Conservation (phyloP, 139 green algal genomes). For the Tetradesmus obliquus region DNA sequence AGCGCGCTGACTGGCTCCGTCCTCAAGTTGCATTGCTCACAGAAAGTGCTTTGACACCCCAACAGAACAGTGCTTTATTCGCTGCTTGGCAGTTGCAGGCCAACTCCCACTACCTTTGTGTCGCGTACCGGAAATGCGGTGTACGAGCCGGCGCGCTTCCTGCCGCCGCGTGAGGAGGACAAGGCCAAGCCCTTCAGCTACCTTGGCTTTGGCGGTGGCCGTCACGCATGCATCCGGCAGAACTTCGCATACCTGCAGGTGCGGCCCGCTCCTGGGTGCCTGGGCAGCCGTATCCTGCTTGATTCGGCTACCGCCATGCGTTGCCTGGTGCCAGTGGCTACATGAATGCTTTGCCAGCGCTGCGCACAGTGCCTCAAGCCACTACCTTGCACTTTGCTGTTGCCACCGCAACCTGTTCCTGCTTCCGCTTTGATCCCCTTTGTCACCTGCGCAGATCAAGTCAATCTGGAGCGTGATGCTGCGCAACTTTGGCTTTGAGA, state of each 20-base stretch:
- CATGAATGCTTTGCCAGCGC: no score
- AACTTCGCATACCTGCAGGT: slow-evolving; percentile 96
- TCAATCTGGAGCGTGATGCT: slow-evolving; percentile 95
- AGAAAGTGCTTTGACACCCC: no score
- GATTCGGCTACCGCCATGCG: neutral
- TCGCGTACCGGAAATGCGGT: neutral
- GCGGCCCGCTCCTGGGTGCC: neutral
- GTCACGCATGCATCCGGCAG: slow-evolving; percentile 98
- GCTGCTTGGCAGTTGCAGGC: no score
- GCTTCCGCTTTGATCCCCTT: no score
- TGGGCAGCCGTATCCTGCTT: neutral
- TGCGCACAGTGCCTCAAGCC: no score
- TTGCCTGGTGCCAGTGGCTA: neutral
- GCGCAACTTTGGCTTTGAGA: slow-evolving; percentile 98
- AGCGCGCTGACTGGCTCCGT: no score
- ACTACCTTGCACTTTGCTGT: no score
- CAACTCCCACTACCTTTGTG: no score
- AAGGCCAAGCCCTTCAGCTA: slow-evolving; percentile 86
- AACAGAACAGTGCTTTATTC: no score
- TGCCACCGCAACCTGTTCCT: no score
- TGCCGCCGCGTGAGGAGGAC: slow-evolving; percentile 85
- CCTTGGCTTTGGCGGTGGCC: slow-evolving; percentile 96
- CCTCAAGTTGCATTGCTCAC: no score
- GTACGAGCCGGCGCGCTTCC: slow-evolving; percentile 92
- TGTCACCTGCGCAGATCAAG: slow-evolving; percentile 87